Percentiles rank a stretch among this genome's conserved stretches.
Evolutionary conservation across 1,284 basidiomycete species (phyloP).

Genomic region (Heterobasidion occidentale): DNA sequence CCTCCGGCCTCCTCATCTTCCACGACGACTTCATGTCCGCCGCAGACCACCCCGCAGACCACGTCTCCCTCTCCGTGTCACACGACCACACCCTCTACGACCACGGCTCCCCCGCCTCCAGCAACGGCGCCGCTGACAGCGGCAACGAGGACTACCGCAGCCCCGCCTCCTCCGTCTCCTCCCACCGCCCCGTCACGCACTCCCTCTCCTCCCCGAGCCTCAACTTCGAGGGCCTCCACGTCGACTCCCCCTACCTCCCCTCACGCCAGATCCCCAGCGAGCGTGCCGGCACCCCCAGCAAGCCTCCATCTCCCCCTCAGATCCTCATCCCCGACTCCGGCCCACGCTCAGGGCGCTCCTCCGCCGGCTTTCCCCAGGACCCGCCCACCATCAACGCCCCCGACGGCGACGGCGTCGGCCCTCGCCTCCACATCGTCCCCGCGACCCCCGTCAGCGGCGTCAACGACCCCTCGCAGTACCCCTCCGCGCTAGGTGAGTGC

Average conservation of each 20-base stretch:
- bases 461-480: conserved; percentile 30
- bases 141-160: conserved; percentile 25
- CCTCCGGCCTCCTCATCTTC: conserved; percentile 48
- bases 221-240: conserved; percentile 50
- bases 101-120: conserved; percentile 56
- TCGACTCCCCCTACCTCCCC: conserved; percentile 55
- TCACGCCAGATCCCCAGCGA: conserved; percentile 39
- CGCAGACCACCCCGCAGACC: conserved; percentile 18
- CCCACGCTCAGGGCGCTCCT: conserved; percentile 19
- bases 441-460: conserved; percentile 71
- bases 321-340: conserved; percentile 51
- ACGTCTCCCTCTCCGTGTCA: conserved; percentile 34
- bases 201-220: conserved; percentile 39
- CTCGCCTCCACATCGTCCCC: conserved; percentile 67
- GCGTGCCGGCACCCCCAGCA: conserved; percentile 35
- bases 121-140: conserved; percentile 37
- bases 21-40: conserved; percentile 41
- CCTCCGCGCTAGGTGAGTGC: background rate
- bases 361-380: conserved; percentile 13
- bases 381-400: conserved; percentile 62
- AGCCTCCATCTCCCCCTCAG: conserved; percentile 62
- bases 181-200: conserved; percentile 31
- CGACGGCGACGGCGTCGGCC: conserved; percentile 51
- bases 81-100: conserved; percentile 36
- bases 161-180: conserved; percentile 61